Evolutionary conservation across 1,139 yeast species (phyloP).

Genomic region (Hemisphaericaspora lyxosophila): DNA sequence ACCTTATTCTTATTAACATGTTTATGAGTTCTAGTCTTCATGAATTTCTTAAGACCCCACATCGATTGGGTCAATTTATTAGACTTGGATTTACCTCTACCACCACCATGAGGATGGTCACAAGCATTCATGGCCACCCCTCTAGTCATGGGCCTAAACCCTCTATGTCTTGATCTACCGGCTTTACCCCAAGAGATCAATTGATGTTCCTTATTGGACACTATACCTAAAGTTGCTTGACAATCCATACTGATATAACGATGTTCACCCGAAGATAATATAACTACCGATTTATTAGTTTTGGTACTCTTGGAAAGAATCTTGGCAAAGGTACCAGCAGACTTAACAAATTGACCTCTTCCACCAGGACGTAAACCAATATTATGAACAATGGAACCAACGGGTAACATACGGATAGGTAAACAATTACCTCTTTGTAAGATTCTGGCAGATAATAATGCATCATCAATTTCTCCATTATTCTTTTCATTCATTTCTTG

Average conservation of each 20-base stretch:
- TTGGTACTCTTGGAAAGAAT: slow-evolving; percentile 77
- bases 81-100: slow-evolving; percentile 98
- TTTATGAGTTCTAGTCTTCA: slow-evolving; percentile 91
- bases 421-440: slow-evolving; percentile 94
- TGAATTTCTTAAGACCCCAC: slow-evolving; percentile 96
- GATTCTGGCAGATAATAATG: slow-evolving; percentile 81
- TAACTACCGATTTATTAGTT: slow-evolving; percentile 69
- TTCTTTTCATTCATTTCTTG: slow-evolving; percentile 60
- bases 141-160: slow-evolving; percentile 92
- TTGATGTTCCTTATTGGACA: slow-evolving; percentile 93
- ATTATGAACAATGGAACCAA: slow-evolving; percentile 87
- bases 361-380: slow-evolving; percentile 76
- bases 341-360: slow-evolving; percentile 87
- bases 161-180: slow-evolving; percentile 90
- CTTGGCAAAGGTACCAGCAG: slow-evolving; percentile 96
- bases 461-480: slow-evolving; percentile 88
- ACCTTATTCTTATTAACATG: slow-evolving; percentile 80
- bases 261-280: slow-evolving; percentile 89
- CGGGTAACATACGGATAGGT: slow-evolving; percentile 88
- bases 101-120: slow-evolving; percentile 99
- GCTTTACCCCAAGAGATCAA: slow-evolving; percentile 93
- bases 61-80: slow-evolving; percentile 92
- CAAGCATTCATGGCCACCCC: slow-evolving; percentile 98
- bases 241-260: slow-evolving; percentile 84
- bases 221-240: slow-evolving; percentile 92